Evolutionary conservation across 768 basidiomycete species (phyloP).

Genomic region (Kwoniella heveanensis): DNA sequence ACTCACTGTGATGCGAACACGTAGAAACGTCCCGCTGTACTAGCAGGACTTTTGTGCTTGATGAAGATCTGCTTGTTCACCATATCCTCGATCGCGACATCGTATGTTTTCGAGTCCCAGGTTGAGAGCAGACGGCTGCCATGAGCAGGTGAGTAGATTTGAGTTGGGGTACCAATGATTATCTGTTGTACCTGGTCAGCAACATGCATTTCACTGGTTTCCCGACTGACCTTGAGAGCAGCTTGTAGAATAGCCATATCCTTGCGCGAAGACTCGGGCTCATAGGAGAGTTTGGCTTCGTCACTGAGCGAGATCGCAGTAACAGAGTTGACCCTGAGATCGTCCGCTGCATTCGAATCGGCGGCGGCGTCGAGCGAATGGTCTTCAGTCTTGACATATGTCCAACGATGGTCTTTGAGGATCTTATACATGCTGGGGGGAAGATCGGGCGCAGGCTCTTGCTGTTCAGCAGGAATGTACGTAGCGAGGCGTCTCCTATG

Average conservation of each 20-base stretch:
- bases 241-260: slow-evolving; percentile 17
- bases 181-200: slow-evolving; percentile 61
- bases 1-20: neutral
- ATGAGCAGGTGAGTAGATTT: slow-evolving; percentile 4
- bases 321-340: slow-evolving; percentile 10
- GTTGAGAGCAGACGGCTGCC: slow-evolving; percentile 9
- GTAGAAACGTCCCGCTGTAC: slow-evolving; percentile 2
- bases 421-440: slow-evolving; percentile 22
- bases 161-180: slow-evolving; percentile 69
- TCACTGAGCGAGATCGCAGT: slow-evolving; percentile 8
- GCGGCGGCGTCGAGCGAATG: slow-evolving; percentile 14
- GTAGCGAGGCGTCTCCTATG: slow-evolving; percentile 17
- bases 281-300: neutral
- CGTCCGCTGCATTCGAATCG: slow-evolving; percentile 16
- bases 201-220: slow-evolving; percentile 62
- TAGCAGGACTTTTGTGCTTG: slow-evolving; percentile 29
- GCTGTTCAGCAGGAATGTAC: slow-evolving; percentile 21
- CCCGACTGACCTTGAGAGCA: slow-evolving; percentile 15
- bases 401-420: slow-evolving; percentile 18
- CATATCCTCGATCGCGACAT: slow-evolving; percentile 64
- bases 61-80: slow-evolving; percentile 68
- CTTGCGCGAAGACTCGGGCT: neutral
- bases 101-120: slow-evolving; percentile 3
- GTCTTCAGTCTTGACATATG: slow-evolving; percentile 14
- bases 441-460: slow-evolving; percentile 30